These are phyloP conservation scores for Nyctanthes arbortristis DNA, from an alignment of 257 asterid genomes.

Conservation along the genomic window DNA sequence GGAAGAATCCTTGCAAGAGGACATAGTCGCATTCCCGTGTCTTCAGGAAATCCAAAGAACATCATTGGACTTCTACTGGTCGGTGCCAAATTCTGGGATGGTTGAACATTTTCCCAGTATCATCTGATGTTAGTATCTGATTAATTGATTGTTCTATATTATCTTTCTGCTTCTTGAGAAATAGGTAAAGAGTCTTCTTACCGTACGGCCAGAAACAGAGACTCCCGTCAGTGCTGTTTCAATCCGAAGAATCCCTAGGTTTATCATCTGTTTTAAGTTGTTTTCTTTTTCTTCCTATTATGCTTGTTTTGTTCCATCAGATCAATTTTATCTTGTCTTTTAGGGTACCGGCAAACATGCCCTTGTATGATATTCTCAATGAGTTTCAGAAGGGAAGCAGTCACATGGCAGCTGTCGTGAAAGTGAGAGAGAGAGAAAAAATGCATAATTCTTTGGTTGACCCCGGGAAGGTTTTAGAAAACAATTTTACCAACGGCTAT, in stretches of 20 bases:
- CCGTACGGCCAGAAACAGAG: slow-evolving; percentile 91
- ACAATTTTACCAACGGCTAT: slow-evolving; percentile 31
- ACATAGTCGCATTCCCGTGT: slow-evolving; percentile 98
- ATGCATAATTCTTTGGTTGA: slow-evolving; percentile 28
- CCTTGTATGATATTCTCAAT: slow-evolving; percentile 90
- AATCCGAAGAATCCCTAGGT: slow-evolving; percentile 95
- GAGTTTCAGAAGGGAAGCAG: slow-evolving; percentile 98
- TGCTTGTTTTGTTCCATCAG: slow-evolving; percentile 4
- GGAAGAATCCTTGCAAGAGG: slow-evolving; percentile 97
- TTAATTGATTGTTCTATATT: slow-evolving; percentile 14
- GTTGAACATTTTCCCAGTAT: slow-evolving; percentile 1
- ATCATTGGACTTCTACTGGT: slow-evolving; percentile 96
- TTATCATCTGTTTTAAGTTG: slow-evolving; percentile 8
- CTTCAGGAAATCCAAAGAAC: slow-evolving; percentile 76
- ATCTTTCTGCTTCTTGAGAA: slow-evolving; percentile 18
- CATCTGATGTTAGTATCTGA: background rate
- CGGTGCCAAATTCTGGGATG: slow-evolving; percentile 27
- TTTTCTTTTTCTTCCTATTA: slow-evolving; percentile 3
- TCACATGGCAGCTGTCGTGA: slow-evolving; percentile 99
- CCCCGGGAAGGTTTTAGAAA: slow-evolving; percentile 27
- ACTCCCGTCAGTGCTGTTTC: slow-evolving; percentile 95
- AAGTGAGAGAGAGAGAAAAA: slow-evolving; percentile 58
- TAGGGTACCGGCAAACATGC: slow-evolving; percentile 97
- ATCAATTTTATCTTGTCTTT: slow-evolving; percentile 18
- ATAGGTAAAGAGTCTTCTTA: slow-evolving; percentile 92